Base-by-base conservation (phyloP, 495 filamentous ascomycete species). In the Gamarada debralockiae region DNA sequence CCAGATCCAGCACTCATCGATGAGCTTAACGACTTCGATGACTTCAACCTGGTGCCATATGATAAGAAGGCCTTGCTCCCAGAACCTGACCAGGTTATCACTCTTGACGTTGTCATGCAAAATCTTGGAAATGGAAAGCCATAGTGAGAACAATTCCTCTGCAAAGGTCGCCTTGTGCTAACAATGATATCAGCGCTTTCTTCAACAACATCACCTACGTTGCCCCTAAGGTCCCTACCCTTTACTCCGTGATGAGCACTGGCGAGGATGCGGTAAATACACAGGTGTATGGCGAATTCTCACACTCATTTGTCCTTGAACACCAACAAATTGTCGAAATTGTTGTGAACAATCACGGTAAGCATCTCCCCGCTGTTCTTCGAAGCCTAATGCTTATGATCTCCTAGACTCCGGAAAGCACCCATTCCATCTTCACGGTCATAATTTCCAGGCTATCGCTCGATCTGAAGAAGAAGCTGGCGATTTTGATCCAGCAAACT, bases 341-440 rank as follows among this genome's bases (percentile, higher is more conserved):
- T 36, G 70, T 92, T 20, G 62, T 96, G 7, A 93, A 93, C 78
- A 96, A 93, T 63, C 61, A 68, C 63, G 59, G 70, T 68, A 38
- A 17, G 56, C 42, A 34, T 43, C 10, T 15, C 10, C 20, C 3
- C 31, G 41, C 20, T 14, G 21, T 8, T 18, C 20, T 3, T 36
- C 27, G 3, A 22, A 39, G 15, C 9, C 37, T 33, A 36, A 27
- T 50, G 27, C 52, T 62, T 31, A 63, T 33, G 52, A 8, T 17
- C n/a, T 41, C 41, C 64, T 62, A 58, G 59, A 62, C 31, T 9
- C 42, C 34, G 59, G 59, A 14, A 62, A 62, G 36, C 90, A 96
- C 64, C 90, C 90, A 0, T 93, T 93, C 77, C 89, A 95, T 72
- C 72, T 95, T 2, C 90, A 95, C 75, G 90, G 90, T 13, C 90